Evolutionary conservation across 192 early-diverging fungal species (phyloP), one percentile per base, ranked within the genome.

Genomic region (Rhizoclosmatium sp.): DNA sequence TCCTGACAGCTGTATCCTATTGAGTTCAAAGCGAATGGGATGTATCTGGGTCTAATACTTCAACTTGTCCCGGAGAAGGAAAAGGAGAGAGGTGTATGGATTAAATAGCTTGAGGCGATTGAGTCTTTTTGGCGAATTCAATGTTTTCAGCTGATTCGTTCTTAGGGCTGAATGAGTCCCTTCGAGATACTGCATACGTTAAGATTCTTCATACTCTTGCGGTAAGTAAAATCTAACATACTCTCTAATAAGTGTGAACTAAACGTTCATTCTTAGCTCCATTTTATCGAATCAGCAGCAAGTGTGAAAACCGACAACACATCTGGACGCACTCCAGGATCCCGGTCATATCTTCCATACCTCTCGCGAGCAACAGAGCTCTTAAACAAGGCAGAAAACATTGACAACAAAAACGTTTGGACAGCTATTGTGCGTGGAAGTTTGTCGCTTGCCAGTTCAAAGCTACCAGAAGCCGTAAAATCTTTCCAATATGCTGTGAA

Each of bases 401-500:
- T 97, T 67, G 91, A 92, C 78, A 83, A 85, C 49, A 84, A 85
- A 31, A 89, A 96, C 54, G 82, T 89, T 47, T 89, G 87, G 46
- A 92, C 93, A 4, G 91, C 89, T 79, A 80, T 98, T 56, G 92
- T 89, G 41, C 94, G 93, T 77, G 90, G 91, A 46, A 85, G 91
- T 44, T 75, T 93, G 19, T 78, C 85, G 23, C 80, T 94, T 39
- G 78, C 85, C 3, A 81, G 85, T 31, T 82, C 83, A 21, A 87
- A 92, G 31, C 61, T 86, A 3, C 85, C 92, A 54, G 87, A 91
- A 12, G 92, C 91, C 3, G 65, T 87, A 42, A 68, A 74, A 5
- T 80, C 85, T 51, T 93, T 92, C 76, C 68, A 78, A 45, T 70
- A 47, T n/a, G 91, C 88, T 3, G 72, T 90, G 46, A 59, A 80